Conservation (phyloP, 2,329 filamentous ascomycete genomes). For the Cercospora janseana region DNA sequence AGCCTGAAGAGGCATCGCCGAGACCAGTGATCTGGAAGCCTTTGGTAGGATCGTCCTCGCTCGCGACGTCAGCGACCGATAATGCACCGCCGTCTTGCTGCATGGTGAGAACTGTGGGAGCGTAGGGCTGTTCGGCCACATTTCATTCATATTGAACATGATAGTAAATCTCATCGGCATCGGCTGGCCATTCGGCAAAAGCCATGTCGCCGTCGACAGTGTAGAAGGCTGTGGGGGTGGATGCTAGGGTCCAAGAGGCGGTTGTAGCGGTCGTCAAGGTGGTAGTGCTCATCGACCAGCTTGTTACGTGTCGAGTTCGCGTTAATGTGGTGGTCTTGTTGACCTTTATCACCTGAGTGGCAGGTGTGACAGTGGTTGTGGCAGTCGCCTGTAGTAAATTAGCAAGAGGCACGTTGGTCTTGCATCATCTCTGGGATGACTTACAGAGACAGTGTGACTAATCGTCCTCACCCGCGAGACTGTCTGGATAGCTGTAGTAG, state of each 20-base stretch:
- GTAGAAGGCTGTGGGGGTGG: constrained; percentile 9
- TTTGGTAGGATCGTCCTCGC: background rate
- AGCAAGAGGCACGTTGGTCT: no score
- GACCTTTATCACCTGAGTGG: background rate
- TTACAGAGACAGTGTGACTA: background rate
- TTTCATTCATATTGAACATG: constrained; percentile 3
- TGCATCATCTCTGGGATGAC: no score
- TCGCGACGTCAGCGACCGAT: background rate
- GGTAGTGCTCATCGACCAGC: background rate
- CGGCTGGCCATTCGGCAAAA: constrained; percentile 7
- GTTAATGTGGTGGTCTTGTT: background rate
- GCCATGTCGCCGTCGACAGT: constrained; percentile 9
- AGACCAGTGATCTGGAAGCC: constrained; percentile 3
- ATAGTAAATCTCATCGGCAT: constrained; percentile 5
- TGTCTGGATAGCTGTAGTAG: background rate
- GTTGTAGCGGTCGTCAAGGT: background rate
- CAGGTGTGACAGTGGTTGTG: background rate
- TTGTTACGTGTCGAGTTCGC: background rate
- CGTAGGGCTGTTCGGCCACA: background rate
- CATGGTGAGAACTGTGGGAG: constrained; percentile 11
- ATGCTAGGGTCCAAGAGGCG: background rate
- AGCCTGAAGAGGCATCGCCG: background rate
- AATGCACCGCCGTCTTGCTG: background rate
- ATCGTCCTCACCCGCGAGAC: background rate
- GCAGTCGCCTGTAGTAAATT: background rate